phyloP scores from a whole-genome alignment of 371 early-diverging fungal genomes.

The Lichtheimia ramosa region DNA sequence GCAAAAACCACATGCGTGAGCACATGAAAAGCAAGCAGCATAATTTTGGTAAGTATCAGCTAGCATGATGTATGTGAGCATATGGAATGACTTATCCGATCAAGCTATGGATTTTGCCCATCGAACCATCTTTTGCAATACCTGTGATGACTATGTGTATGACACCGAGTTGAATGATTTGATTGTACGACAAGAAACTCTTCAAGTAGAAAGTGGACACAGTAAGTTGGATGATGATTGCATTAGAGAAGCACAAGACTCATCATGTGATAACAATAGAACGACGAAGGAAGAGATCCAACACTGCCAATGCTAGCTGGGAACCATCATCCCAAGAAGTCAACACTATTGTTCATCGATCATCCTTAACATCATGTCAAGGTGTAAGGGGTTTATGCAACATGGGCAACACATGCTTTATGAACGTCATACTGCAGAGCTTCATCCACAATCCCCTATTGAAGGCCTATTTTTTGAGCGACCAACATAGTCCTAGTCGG shows the following conservation, averaged over 20 bases:
- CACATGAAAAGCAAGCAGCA: conserved; percentile 64
- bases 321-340: conserved; percentile 53
- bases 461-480: conserved; percentile 84
- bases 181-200: conserved; percentile 56
- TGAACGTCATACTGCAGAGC: conserved; percentile 92
- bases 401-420: conserved; percentile 94
- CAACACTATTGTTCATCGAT: conserved; percentile 40
- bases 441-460: conserved; percentile 90
- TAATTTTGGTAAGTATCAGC: conserved; percentile 56
- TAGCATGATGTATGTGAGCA: neutral
- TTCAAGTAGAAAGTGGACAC: conserved; percentile 18
- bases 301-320: conserved; percentile 26
- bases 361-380: conserved; percentile 54
- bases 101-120: conserved; percentile 52
- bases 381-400: conserved; percentile 91
- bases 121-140: conserved; percentile 69
- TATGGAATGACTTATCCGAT: neutral
- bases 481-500: conserved; percentile 70
- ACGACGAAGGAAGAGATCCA: conserved; percentile 26
- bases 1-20: conserved; percentile 60
- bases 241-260: neutral
- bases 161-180: conserved; percentile 73
- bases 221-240: neutral
- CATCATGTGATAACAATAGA: neutral
- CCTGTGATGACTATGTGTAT: conserved; percentile 87